A percentile compares a stretch with the other conserved stretches of the same genome.
Evolutionary conservation across 192 early-diverging fungal genomes (phyloP).

Genomic region (Entomortierella parvispora): DNA sequence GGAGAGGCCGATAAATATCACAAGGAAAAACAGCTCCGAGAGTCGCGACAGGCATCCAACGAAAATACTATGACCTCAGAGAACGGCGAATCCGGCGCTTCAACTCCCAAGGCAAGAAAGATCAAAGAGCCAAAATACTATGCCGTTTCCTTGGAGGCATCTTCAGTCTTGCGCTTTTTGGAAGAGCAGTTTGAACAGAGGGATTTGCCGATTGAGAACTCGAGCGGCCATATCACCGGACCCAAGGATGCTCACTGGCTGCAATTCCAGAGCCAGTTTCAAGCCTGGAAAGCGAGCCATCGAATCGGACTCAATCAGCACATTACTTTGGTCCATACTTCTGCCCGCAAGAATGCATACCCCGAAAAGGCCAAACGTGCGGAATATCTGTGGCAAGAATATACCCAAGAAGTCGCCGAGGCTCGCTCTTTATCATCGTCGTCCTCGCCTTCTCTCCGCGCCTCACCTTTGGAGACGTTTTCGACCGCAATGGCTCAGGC

Average conservation of each 20-base stretch:
- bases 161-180: constrained; percentile 28
- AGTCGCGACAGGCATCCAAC: not conserved
- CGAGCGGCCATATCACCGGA: constrained; percentile 29
- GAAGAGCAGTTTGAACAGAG: constrained; percentile 37
- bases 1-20: constrained; percentile 27
- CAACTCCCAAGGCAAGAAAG: not conserved
- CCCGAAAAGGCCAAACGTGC: constrained; percentile 38
- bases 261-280: constrained; percentile 23
- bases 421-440: not conserved
- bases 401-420: constrained; percentile 8
- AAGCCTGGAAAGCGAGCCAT: constrained; percentile 18
- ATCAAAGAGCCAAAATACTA: constrained; percentile 35
- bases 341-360: constrained; percentile 26
- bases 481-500: not conserved
- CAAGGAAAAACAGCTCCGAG: not conserved
- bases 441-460: not conserved
- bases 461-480: not conserved
- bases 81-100: not conserved
- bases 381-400: constrained; percentile 28
- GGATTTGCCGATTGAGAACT: constrained; percentile 12
- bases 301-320: constrained; percentile 50
- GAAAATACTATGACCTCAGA: not conserved
- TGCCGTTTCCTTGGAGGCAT: constrained; percentile 9
- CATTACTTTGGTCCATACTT: constrained; percentile 63
- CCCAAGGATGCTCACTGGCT: constrained; percentile 20